phyloP scores from a whole-genome alignment of 176 grass and related monocot genomes.

The Areca catechu region DNA sequence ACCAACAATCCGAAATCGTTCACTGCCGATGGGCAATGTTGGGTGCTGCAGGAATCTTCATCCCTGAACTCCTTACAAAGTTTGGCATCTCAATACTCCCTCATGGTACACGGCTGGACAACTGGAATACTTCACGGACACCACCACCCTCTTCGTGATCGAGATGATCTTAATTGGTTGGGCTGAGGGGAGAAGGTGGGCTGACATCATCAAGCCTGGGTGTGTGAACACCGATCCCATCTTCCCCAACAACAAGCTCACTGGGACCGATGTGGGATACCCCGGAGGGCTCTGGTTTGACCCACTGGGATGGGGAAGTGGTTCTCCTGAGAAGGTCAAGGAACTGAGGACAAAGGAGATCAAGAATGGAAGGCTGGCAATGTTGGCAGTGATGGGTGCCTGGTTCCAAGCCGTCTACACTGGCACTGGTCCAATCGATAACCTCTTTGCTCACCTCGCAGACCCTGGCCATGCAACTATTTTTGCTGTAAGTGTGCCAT shows the following conservation, averaged over 20 bases:
- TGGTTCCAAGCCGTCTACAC: constrained; percentile 92
- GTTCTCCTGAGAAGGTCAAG: constrained; percentile 62
- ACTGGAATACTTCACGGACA: constrained; percentile 90
- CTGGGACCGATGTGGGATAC: constrained; percentile 87
- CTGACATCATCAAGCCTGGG: constrained; percentile 89
- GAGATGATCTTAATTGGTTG: constrained; percentile 84
- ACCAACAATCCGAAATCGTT: constrained; percentile 81
- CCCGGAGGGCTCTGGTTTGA: constrained; percentile 92
- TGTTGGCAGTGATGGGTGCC: constrained; percentile 94
- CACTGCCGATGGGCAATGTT: constrained; percentile 99
- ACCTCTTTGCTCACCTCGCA: constrained; percentile 91
- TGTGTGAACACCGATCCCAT: constrained; percentile 83
- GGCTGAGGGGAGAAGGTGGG: constrained; percentile 89
- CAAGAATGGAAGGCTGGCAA: constrained; percentile 93
- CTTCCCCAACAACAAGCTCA: constrained; percentile 92
- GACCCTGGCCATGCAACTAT: constrained; percentile 80
- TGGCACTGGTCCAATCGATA: constrained; percentile 88
- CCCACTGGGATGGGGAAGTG: constrained; percentile 70
- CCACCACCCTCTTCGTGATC: constrained; percentile 88
- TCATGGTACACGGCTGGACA: constrained; percentile 85
- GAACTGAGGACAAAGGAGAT: constrained; percentile 96
- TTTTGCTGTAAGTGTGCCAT: constrained; percentile 54
- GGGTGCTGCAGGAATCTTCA: constrained; percentile 86
- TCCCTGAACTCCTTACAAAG: constrained; percentile 88
- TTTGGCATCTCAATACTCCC: constrained; percentile 83